phyloP scores from a whole-genome alignment of 2,329 filamentous ascomycete genomes.

The Fusarium mundagurra region DNA sequence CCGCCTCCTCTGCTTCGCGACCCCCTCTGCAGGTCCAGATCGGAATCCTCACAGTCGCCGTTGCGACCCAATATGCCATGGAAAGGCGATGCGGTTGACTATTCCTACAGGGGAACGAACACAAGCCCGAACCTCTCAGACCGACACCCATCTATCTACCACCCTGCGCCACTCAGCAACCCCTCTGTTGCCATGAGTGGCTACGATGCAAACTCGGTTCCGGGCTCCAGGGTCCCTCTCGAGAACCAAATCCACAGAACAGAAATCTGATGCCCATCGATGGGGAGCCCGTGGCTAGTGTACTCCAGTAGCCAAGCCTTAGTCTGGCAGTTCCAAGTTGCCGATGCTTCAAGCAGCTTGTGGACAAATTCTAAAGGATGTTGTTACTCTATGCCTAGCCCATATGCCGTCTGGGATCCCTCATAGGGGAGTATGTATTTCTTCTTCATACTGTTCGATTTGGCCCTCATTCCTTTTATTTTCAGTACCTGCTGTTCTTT shows the following conservation, averaged over 20 bases:
- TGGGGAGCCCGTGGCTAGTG: neutral
- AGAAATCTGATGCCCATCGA: neutral
- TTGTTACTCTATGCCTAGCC: neutral
- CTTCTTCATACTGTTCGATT: neutral
- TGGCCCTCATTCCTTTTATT: neutral
- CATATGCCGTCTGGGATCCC: neutral
- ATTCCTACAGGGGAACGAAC: constrained; percentile 60
- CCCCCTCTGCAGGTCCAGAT: constrained; percentile 64
- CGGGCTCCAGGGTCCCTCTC: constrained; percentile 10
- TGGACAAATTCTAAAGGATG: neutral
- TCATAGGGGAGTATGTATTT: neutral
- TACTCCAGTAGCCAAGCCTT: neutral
- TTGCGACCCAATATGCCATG: constrained; percentile 70
- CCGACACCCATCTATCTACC: constrained; percentile 62
- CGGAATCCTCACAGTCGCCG: constrained; percentile 68
- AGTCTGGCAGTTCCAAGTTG: neutral
- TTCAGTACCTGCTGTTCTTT: neutral
- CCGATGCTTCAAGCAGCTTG: neutral
- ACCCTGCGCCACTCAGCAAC: constrained; percentile 57
- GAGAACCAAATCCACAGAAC: neutral
- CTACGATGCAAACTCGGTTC: constrained; percentile 11
- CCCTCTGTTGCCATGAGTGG: constrained; percentile 1
- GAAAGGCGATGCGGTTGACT: constrained; percentile 70
- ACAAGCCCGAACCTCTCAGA: constrained; percentile 58
- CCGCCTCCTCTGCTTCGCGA: constrained; percentile 69